Evolutionary conservation across 2,329 filamentous ascomycete species (phyloP), one percentile per base, ranked within the genome.

Genomic region (Diaporthe citriasiana): DNA sequence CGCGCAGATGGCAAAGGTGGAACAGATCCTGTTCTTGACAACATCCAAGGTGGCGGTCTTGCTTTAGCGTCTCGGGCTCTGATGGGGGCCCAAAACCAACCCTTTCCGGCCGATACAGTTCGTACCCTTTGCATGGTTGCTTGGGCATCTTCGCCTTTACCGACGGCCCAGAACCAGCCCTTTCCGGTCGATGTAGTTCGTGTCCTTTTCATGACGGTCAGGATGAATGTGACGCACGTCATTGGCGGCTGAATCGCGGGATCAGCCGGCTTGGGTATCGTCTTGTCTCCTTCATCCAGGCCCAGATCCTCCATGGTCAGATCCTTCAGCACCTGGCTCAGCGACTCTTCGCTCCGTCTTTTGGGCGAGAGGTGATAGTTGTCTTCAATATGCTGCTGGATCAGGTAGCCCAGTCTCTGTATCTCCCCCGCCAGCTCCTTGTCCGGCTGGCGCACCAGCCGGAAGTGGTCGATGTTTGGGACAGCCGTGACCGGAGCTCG

Each of bases 321-420:
- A n/a, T n/a, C n/a, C n/a, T n/a, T n/a, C n/a, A 84, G 76, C 3
- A 74, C 72, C 30, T 78, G 50, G 25, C 76, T 72, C 10, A 84
- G 77, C 3, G 72, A 60, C 17, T 73, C 72, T 0, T 63, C 12
- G 71, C 76, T 77, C 7, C 57, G 53, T 0, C 77, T 73, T 5
- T 82, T 73, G 0, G 78, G 78, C 0, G 79, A 74, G 0, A 76
- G 59, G 70, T 84, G 83, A 66, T 86, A 86, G 66, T 85, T 77
- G 69, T 78, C 81, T 70, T 85, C 81, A 51, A 85, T 82, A 74
- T 87, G 85, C 50, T 83, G 80, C 38, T 82, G 79, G 15, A 86
- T 80, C 7, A 85, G 79, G 7, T 81, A 77, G 1, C 79, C 78
- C 3, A 86, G 72, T 0, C 82, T 78, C 5, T 78, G 75, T 8